Conservation (phyloP, 2,329 filamentous ascomycete genomes). For the Aspergillus flavus region DNA sequence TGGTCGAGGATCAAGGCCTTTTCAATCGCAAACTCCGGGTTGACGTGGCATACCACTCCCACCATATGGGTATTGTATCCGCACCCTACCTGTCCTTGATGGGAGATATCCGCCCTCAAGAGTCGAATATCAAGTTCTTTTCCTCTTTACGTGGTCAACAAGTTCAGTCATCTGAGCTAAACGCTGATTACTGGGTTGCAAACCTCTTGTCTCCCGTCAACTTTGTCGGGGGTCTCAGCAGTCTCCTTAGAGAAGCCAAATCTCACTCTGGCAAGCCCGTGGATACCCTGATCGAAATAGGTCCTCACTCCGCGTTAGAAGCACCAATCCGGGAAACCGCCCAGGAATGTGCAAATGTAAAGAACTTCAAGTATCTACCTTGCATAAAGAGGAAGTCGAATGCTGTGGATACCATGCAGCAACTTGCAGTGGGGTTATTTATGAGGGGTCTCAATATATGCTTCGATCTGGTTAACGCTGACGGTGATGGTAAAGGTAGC, state of each 20-base stretch:
- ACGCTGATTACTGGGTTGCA: neutral
- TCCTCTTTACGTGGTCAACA: no score
- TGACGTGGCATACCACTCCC: constrained; percentile 26
- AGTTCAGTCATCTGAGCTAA: no score
- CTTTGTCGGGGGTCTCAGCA: neutral
- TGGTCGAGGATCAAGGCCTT: constrained; percentile 24
- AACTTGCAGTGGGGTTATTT: neutral
- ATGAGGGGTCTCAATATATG: no score
- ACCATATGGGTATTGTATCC: constrained; percentile 21
- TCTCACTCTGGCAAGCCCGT: neutral
- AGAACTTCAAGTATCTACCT: neutral
- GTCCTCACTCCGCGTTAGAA: constrained; percentile 39
- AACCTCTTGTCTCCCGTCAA: neutral
- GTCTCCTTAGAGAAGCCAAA: neutral
- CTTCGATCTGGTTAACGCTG: no score
- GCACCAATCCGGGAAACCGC: constrained; percentile 30
- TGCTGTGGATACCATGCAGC: neutral
- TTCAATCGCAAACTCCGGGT: constrained; percentile 17
- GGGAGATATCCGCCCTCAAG: neutral
- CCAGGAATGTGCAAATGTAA: neutral
- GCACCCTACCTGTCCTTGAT: neutral
- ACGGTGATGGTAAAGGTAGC: no score
- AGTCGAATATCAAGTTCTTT: neutral
- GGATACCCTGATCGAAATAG: constrained; percentile 29
- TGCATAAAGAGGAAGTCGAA: neutral